Evolutionary conservation across 2,329 filamentous ascomycete genomes (phyloP), one percentile per base, ranked within the genome.

Genomic region (Onygena corvina): DNA sequence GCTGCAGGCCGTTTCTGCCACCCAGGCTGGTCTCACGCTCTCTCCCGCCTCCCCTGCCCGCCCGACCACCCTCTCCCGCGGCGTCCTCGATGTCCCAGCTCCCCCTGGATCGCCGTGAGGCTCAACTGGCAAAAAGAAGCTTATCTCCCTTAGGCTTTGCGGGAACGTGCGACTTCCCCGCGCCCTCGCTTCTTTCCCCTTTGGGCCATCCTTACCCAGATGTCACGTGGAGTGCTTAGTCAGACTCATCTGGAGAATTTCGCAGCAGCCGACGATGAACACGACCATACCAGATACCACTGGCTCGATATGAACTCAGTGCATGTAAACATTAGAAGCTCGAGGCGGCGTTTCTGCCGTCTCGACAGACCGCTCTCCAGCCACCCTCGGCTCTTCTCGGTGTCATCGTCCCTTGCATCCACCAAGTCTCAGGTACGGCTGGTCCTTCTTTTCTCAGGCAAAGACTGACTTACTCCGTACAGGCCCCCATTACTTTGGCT

Each of bases 131-230:
- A 51, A 54, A 53, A 58, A 56, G 51, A 63, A 63, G 60, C 60
- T 63, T 61, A 62, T 61, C 58, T 56, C 46, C 57, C 46, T 60
- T 63, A 58, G 56, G 55, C 55, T 63, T 57, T 50, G 31, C 59
- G 56, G 57, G 56, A 49, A 55, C 40, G 36, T 52, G 49, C 21
- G 47, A 48, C 23, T 46, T 52, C 47, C 36, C 23, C 47, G 25
- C 30, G n/a, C n/a, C 31, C 27, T 29, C 25, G 25, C 21, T 20
- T 12, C 29, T 35, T 51, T 48, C 50, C 35, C 31, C 50, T 34
- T 34, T 25, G 16, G 36, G 35, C 27, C 45, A 46, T 46, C 18
- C 16, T 50, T 27, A 34, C 16, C 25, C 9, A 11, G n/a, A 36
- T 27, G 25, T 50, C 48, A 52, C 42, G 48, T 50, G 35, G 7